Evolutionary conservation across 2,329 filamentous ascomycete genomes (phyloP).

Genomic region (Calonectria hawksworthii): DNA sequence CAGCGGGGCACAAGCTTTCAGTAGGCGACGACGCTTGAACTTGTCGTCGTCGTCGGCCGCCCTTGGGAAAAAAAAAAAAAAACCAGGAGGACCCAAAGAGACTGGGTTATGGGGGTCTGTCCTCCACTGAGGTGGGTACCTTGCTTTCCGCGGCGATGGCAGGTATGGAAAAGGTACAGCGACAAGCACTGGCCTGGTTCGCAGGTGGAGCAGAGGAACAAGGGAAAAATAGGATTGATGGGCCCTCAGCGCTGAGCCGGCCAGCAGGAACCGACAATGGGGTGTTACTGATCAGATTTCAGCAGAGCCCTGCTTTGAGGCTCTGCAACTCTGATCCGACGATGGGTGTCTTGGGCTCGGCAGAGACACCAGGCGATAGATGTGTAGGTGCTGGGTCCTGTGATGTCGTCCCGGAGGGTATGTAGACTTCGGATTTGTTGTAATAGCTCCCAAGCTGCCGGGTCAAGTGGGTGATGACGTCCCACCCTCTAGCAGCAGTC

Average conservation of each 20-base stretch:
- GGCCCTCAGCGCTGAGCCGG: slow-evolving; percentile 32
- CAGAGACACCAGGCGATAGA: background rate
- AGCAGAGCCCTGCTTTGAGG: slow-evolving; percentile 36
- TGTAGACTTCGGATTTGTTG: background rate
- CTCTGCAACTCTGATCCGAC: slow-evolving; percentile 35
- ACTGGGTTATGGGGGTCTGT: background rate
- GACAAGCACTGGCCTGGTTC: slow-evolving; percentile 16
- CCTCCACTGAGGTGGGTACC: slow-evolving; percentile 12
- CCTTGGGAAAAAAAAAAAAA: slow-evolving; percentile 24
- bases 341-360: background rate
- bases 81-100: background rate
- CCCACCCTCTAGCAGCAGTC: slow-evolving; percentile 25
- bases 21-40: slow-evolving; percentile 20
- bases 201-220: slow-evolving; percentile 26
- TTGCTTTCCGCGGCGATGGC: slow-evolving; percentile 5
- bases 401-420: background rate
- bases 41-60: slow-evolving; percentile 21
- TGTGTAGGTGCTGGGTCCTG: background rate
- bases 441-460: slow-evolving; percentile 20
- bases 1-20: slow-evolving; percentile 22
- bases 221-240: slow-evolving; percentile 27
- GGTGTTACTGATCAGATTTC: slow-evolving; percentile 27
- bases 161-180: slow-evolving; percentile 9
- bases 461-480: slow-evolving; percentile 40
- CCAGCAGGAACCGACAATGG: slow-evolving; percentile 32